Percentiles rank a stretch among this genome's conserved stretches.
Conservation (phyloP, 257 asterid genomes). For the Solanum raphanifolium region DNA sequence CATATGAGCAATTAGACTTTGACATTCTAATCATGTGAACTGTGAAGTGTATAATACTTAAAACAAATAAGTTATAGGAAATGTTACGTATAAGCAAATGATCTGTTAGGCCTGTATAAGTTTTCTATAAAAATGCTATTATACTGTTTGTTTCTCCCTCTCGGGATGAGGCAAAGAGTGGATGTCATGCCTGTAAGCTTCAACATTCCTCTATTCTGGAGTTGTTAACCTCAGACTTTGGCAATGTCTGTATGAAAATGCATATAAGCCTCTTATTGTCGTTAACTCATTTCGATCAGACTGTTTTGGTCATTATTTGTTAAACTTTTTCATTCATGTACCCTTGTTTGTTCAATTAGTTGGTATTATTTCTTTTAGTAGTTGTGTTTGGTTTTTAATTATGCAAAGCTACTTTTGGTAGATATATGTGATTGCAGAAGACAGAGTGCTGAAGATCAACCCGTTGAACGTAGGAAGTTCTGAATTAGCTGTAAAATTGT, state of each 20-base stretch:
- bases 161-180: neutral
- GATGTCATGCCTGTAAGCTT: neutral
- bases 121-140: neutral
- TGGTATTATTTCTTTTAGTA: neutral
- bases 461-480: slow-evolving; percentile 33
- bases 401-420: slow-evolving; percentile 22
- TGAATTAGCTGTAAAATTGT: slow-evolving; percentile 49
- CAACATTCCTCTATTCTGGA: neutral
- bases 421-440: slow-evolving; percentile 89
- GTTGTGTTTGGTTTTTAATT: neutral
- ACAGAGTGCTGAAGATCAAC: slow-evolving; percentile 52
- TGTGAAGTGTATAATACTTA: neutral
- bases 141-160: neutral
- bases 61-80: neutral
- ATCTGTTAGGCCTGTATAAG: neutral
- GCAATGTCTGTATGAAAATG: neutral
- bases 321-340: neutral
- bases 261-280: neutral
- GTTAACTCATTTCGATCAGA: neutral
- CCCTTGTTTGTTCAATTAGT: neutral
- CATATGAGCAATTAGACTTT: neutral
- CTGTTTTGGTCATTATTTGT: neutral
- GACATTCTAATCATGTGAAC: neutral
- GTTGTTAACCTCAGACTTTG: neutral
- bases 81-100: neutral